Percentiles rank a stretch among this genome's conserved stretches.
phyloP scores from a whole-genome alignment of 225 moss, liverwort and hornwort species.

The Takakia lepidozioides region DNA sequence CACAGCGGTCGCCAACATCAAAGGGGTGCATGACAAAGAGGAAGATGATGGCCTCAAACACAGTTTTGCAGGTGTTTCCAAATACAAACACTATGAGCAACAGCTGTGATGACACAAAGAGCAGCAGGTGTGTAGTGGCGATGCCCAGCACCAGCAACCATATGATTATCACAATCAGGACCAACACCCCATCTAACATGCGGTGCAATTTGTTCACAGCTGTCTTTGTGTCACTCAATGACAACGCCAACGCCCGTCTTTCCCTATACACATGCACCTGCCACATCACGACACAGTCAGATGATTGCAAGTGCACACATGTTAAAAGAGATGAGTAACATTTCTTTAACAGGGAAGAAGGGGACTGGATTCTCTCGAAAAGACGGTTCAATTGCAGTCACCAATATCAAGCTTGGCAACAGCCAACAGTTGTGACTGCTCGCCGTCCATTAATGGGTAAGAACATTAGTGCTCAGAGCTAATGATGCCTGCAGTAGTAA shows the following conservation, averaged over 20 bases:
- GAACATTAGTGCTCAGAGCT: too few species aligned
- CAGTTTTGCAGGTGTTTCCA: slow-evolving; percentile 77
- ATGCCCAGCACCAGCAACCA: slow-evolving; percentile 53
- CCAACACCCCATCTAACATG: slow-evolving; percentile 34
- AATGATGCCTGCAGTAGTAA: too few species aligned
- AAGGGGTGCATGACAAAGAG: slow-evolving; percentile 92
- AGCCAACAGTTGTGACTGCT: too few species aligned
- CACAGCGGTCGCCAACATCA: slow-evolving; percentile 90
- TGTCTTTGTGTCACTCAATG: slow-evolving; percentile 80
- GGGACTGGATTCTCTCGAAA: too few species aligned
- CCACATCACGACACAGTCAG: too few species aligned
- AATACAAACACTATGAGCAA: slow-evolving; percentile 76
- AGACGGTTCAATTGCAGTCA: too few species aligned
- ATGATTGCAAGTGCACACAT: too few species aligned
- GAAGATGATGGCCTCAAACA: slow-evolving; percentile 83
- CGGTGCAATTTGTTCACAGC: slow-evolving; percentile 60
- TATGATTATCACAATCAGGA: slow-evolving; percentile 36
- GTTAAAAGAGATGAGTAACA: too few species aligned
- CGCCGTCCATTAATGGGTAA: too few species aligned
- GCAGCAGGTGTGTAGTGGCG: slow-evolving; percentile 45
- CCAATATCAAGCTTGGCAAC: too few species aligned
- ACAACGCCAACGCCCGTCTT: slow-evolving; percentile 52
- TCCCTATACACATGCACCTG: slow-evolving; percentile 59
- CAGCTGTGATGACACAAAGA: slow-evolving; percentile 68
- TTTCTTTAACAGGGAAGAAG: too few species aligned